Evolutionary conservation across 2,329 filamentous ascomycete species (phyloP).

Genomic region (Tolypocladium endophyticum): DNA sequence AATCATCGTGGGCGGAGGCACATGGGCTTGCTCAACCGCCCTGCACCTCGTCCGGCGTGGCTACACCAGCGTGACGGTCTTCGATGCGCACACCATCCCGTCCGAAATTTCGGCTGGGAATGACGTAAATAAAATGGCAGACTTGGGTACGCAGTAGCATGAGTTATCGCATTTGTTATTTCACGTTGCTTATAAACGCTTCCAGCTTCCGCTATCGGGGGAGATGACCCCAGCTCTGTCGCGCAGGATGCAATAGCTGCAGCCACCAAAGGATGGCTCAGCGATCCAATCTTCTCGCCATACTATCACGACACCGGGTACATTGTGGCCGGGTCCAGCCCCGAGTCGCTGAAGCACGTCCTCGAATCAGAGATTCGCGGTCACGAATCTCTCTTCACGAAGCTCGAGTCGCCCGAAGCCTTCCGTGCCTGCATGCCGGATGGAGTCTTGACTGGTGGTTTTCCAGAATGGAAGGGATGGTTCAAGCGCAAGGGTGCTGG

Average conservation of each 20-base stretch:
- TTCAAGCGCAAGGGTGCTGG: not conserved
- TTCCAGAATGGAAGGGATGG: not conserved
- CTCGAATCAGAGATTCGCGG: not conserved
- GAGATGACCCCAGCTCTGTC: not conserved
- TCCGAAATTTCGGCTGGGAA: not conserved
- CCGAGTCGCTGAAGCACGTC: not conserved
- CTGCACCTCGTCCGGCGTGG: not conserved
- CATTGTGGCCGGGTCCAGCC: not conserved
- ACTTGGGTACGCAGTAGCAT: not conserved
- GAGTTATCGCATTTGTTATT: no score
- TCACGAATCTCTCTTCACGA: not conserved
- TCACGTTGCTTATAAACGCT: not conserved
- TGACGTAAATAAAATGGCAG: not conserved
- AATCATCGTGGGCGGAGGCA: not conserved
- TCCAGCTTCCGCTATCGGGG: not conserved
- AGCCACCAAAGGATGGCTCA: not conserved
- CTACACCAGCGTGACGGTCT: not conserved
- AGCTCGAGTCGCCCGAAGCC: not conserved
- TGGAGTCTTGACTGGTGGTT: not conserved
- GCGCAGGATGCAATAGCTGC: not conserved
- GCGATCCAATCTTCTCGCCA: not conserved
- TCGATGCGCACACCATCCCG: not conserved
- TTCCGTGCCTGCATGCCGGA: not conserved
- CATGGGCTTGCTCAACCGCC: not conserved
- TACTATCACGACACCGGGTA: not conserved